Evolutionary conservation across 2,329 filamentous ascomycete genomes (phyloP).

Genomic region (Arthrobotrys sphaeroides): DNA sequence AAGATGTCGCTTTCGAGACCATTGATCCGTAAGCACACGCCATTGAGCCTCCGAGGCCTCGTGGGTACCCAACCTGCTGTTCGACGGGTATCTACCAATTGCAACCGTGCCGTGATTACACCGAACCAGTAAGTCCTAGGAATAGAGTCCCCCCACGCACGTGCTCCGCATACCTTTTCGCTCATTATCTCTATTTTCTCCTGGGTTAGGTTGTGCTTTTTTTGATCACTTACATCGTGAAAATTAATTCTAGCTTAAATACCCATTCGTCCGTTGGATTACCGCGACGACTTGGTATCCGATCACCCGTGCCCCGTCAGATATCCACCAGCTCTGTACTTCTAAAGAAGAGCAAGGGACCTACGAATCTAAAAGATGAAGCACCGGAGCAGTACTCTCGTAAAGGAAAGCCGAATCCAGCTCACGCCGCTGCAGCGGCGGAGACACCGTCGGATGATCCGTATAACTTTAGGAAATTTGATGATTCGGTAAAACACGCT

Average conservation of each 20-base stretch:
- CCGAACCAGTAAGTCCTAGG: conserved; percentile 6
- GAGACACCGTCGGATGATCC: conserved; percentile 29
- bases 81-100: conserved; percentile 8
- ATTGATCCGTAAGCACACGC: conserved; percentile 13
- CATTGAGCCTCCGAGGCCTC: conserved; percentile 14
- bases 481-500: conserved; percentile 50
- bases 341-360: conserved; percentile 19
- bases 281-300: background rate
- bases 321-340: conserved; percentile 19
- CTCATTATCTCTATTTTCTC: conserved; percentile 13
- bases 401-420: conserved; percentile 32
- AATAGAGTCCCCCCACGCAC: background rate
- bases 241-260: conserved; percentile 17
- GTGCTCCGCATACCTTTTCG: conserved; percentile 14
- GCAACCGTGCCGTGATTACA: background rate
- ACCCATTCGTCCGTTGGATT: background rate
- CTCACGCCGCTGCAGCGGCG: conserved; percentile 12
- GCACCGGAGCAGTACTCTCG: conserved; percentile 21
- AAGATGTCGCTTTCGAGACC: conserved; percentile 43
- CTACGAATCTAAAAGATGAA: conserved; percentile 31
- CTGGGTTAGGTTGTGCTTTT: conserved; percentile 10
- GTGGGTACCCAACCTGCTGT: background rate
- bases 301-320: background rate
- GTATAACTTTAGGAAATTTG: conserved; percentile 47
- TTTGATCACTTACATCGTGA: conserved; percentile 4